Percentiles rank a stretch among this genome's conserved stretches.
Conservation (phyloP, 2,329 filamentous ascomycete genomes). For the Neonectria sp. region DNA sequence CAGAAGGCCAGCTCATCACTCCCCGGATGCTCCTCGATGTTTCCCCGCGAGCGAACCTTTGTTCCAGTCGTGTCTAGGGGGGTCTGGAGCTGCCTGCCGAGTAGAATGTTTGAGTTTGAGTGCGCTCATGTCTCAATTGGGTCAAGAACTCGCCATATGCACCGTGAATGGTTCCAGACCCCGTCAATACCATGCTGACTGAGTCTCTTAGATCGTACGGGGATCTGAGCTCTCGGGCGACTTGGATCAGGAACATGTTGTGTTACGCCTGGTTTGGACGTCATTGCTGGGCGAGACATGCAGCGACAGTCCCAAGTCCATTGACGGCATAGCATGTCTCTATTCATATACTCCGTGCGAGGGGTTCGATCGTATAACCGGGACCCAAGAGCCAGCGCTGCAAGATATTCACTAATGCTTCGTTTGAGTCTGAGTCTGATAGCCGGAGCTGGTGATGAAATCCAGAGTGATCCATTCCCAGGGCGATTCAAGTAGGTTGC, state of each 20-base stretch:
- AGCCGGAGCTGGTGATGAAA: not conserved
- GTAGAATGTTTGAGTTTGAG: constrained; percentile 28
- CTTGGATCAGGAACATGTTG: constrained; percentile 16
- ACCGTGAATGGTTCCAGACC: constrained; percentile 24
- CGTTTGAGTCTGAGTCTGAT: constrained; percentile 10
- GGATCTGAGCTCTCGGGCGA: constrained; percentile 15
- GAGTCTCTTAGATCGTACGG: constrained; percentile 24
- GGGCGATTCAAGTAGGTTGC: not conserved
- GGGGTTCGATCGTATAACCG: not conserved
- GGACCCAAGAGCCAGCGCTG: not conserved
- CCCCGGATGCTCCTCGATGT: constrained; percentile 39
- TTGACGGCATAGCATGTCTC: not conserved
- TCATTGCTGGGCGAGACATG: constrained; percentile 13
- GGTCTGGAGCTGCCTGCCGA: constrained; percentile 32
- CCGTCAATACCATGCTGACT: constrained; percentile 27
- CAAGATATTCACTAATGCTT: constrained; percentile 15
- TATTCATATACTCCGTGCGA: constrained; percentile 1
- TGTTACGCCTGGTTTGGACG: constrained; percentile 10
- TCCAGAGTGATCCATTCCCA: not conserved
- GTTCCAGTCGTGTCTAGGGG: constrained; percentile 36
- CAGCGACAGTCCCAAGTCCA: not conserved
- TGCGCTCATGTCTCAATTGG: constrained; percentile 31
- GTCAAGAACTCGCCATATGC: constrained; percentile 28
- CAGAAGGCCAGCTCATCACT: constrained; percentile 52
- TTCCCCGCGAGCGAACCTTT: constrained; percentile 41